These are phyloP conservation scores for Backusella macrospora DNA, from an alignment of 192 early-diverging fungal species.

Conservation along the genomic window DNA sequence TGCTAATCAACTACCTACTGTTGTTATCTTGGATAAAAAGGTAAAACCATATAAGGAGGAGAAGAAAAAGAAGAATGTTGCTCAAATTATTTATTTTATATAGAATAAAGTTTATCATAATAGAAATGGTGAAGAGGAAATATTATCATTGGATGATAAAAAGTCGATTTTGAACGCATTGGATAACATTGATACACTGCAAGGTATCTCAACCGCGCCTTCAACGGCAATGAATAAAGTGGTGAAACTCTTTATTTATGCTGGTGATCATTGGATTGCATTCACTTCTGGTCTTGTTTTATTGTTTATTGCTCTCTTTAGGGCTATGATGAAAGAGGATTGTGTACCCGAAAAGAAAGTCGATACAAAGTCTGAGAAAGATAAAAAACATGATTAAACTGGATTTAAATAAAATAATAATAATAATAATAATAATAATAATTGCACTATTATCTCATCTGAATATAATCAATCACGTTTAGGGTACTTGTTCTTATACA, in stretches of 20 bases:
- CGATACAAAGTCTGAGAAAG: background rate
- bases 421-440: no score
- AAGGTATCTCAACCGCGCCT: slow-evolving; percentile 9
- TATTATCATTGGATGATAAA: background rate
- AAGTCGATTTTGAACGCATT: background rate
- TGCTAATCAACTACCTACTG: slow-evolving; percentile 8
- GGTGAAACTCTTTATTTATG: slow-evolving; percentile 2
- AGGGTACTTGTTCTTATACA: no score
- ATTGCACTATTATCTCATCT: no score
- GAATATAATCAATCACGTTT: no score
- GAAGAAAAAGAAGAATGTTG: no score
- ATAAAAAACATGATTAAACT: slow-evolving; percentile 11
- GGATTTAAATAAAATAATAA: background rate
- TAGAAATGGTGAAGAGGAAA: background rate
- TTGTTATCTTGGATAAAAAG: slow-evolving; percentile 36
- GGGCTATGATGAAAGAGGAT: slow-evolving; percentile 2
- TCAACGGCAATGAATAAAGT: background rate
- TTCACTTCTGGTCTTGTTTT: background rate
- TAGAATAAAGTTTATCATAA: slow-evolving; percentile 9
- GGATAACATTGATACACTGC: background rate
- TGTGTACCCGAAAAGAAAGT: background rate
- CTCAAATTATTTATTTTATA: background rate
- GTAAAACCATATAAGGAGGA: background rate
- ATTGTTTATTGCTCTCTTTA: slow-evolving; percentile 3
- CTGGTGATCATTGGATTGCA: slow-evolving; percentile 9